Evolutionary conservation across 306 rosid species (phyloP).

Genomic region (Pterocarpus santalinus): DNA sequence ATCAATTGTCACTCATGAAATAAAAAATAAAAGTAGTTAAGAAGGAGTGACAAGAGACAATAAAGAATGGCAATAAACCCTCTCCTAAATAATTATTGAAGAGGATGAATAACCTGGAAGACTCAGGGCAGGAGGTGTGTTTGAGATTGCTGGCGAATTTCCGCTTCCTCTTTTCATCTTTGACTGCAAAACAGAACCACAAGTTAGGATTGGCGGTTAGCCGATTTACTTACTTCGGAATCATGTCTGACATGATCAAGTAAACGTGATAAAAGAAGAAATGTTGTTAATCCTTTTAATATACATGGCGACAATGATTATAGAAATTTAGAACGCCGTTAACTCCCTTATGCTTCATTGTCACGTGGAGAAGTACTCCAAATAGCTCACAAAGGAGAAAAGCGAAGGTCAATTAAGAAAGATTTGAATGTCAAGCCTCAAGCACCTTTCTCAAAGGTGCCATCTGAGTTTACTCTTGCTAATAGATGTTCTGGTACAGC

Average conservation of each 20-base stretch:
- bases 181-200: slow-evolving; percentile 68
- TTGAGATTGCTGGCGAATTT: slow-evolving; percentile 49
- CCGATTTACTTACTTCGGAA: neutral
- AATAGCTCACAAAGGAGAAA: slow-evolving; percentile 21
- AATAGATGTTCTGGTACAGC: slow-evolving; percentile 34
- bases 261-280: slow-evolving; percentile 33
- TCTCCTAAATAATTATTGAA: neutral
- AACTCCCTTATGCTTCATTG: slow-evolving; percentile 13
- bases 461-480: slow-evolving; percentile 38
- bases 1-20: no score
- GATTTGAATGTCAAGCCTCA: slow-evolving; percentile 4
- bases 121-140: slow-evolving; percentile 47
- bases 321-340: slow-evolving; percentile 26
- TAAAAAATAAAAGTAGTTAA: neutral
- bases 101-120: slow-evolving; percentile 65
- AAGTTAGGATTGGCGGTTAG: slow-evolving; percentile 17
- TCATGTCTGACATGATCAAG: neutral
- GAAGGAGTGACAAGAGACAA: neutral
- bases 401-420: slow-evolving; percentile 26
- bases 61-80: neutral
- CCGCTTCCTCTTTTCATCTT: slow-evolving; percentile 89
- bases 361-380: slow-evolving; percentile 31
- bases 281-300: neutral
- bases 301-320: slow-evolving; percentile 4
- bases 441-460: slow-evolving; percentile 39